Base-by-base conservation (phyloP, 352 stramenopile species). In the Globisporangium takayamanum region DNA sequence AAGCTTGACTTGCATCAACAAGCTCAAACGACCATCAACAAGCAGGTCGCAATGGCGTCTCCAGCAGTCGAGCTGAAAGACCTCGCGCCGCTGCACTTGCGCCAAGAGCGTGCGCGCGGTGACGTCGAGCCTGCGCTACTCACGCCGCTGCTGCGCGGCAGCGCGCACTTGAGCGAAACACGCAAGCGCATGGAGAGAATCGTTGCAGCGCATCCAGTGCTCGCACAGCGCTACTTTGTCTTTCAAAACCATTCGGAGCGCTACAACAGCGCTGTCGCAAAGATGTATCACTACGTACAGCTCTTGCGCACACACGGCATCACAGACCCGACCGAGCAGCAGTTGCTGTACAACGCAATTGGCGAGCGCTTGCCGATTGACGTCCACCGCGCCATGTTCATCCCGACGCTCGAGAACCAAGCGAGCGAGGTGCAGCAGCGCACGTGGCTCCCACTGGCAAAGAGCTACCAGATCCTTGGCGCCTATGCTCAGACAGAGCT, bases 401-500 rank as follows among this genome's bases (percentile, higher is more conserved):
- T 87, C 2, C 76, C 74, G n/a, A 87, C 80, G 11, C 61, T 96
- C 4, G 73, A 80, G 60, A 82, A 88, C 67, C 82, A 93, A 45
- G 80, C 73, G 11, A 66, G 65, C 37, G 67, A 75, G 2, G 63
- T 78, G 20, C 86, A 95, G 63, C 69, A 78, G 46, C 61, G 63
- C 22, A 76, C 75, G 48, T 94, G 85, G 85, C 60, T 93, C 12
- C 71, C 72, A 11, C 65, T 89, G 3, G 83, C 86, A 16, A 68
- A 59, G 18, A 80, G 65, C 53, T 90, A 67, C 70, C 68, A 75
- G 54, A 90, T 95, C 49, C 52, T 89, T 2, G 94, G 94, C 16
- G 96, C 85, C 20, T 98, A 98, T 60, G 94, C 94, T 2, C 96
- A 99, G 70, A 99, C 96, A 0, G 96, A 99, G 66, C 67, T 99